These are phyloP conservation scores for Penicillium sp. DNA, from an alignment of 2,329 filamentous ascomycete genomes.

Conservation along the genomic window DNA sequence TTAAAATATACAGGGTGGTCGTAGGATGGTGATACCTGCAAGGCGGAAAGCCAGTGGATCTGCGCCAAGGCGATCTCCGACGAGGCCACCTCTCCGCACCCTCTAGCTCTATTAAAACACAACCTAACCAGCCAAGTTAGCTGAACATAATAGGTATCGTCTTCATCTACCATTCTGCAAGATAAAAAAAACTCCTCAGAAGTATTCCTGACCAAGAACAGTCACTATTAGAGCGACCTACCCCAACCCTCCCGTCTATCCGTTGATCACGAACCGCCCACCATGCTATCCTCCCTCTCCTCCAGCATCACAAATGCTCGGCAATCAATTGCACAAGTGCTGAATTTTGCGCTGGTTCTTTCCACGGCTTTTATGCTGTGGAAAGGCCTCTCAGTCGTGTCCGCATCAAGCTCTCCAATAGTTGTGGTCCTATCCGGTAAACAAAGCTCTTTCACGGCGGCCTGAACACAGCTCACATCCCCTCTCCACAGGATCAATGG, in stretches of 20 bases:
- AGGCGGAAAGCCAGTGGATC: slow-evolving; percentile 4
- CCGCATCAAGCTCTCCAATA: slow-evolving; percentile 69
- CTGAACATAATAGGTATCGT: neutral
- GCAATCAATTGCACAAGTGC: slow-evolving; percentile 74
- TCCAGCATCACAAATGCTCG: slow-evolving; percentile 64
- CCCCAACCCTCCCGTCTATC: slow-evolving; percentile 3
- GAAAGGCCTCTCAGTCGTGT: slow-evolving; percentile 80
- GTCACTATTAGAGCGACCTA: neutral
- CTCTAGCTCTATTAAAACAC: slow-evolving; percentile 8
- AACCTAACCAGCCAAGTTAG: neutral
- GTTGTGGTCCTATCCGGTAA: slow-evolving; percentile 62
- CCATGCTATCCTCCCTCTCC: slow-evolving; percentile 66
- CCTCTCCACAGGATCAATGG: slow-evolving; percentile 51
- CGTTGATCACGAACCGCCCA: slow-evolving; percentile 29
- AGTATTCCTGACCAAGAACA: neutral
- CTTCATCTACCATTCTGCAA: neutral
- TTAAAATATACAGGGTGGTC: neutral
- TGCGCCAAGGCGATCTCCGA: slow-evolving; percentile 13
- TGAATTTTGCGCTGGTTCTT: slow-evolving; percentile 88
- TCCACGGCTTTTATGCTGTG: slow-evolving; percentile 59
- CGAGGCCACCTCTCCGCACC: slow-evolving; percentile 23
- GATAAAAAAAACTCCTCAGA: neutral
- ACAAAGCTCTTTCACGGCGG: neutral
- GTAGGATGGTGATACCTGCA: neutral
- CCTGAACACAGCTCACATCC: neutral